phyloP scores from a whole-genome alignment of 208 protist genomes.

The Leishmania braziliensis region DNA sequence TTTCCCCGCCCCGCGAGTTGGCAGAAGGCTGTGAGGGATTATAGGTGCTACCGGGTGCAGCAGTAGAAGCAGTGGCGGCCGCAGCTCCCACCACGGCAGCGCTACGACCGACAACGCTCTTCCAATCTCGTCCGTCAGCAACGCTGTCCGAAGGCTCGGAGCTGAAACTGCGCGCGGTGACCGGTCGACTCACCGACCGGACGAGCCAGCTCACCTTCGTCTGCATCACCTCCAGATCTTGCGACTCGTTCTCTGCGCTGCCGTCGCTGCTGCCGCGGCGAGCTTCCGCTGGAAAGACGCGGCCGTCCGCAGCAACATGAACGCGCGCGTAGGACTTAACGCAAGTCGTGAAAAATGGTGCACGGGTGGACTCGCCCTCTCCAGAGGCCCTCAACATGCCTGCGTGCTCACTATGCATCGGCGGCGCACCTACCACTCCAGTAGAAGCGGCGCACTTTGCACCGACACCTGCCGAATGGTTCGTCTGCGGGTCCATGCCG shows the following conservation, averaged over 20 bases:
- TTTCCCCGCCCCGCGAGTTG: not conserved
- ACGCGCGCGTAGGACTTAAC: slow-evolving; percentile 34
- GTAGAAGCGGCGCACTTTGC: not conserved
- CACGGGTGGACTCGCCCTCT: not conserved
- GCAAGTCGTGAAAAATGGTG: slow-evolving; percentile 22
- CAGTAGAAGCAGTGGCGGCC: not conserved
- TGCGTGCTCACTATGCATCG: not conserved
- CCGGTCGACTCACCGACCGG: not conserved
- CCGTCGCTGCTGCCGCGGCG: slow-evolving; percentile 21
- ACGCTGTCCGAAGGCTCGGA: not conserved
- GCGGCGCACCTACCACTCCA: not conserved
- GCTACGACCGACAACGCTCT: not conserved
- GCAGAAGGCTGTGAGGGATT: not conserved
- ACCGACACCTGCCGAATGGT: not conserved
- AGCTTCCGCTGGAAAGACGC: slow-evolving; percentile 27
- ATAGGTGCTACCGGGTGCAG: not conserved
- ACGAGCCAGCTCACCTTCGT: slow-evolving; percentile 70
- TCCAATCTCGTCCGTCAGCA: not conserved
- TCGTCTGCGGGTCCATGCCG: not conserved
- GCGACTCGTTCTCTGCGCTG: slow-evolving; percentile 4
- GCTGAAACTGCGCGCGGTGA: not conserved
- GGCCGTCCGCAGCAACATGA: slow-evolving; percentile 22
- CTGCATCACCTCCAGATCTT: slow-evolving; percentile 66
- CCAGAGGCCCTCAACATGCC: not conserved
- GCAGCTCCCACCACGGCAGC: not conserved